Evolutionary conservation across 108 stramenopile genomes (phyloP), one percentile per base, ranked within the genome.

Genomic region (Nannochloropsis gaditana): DNA sequence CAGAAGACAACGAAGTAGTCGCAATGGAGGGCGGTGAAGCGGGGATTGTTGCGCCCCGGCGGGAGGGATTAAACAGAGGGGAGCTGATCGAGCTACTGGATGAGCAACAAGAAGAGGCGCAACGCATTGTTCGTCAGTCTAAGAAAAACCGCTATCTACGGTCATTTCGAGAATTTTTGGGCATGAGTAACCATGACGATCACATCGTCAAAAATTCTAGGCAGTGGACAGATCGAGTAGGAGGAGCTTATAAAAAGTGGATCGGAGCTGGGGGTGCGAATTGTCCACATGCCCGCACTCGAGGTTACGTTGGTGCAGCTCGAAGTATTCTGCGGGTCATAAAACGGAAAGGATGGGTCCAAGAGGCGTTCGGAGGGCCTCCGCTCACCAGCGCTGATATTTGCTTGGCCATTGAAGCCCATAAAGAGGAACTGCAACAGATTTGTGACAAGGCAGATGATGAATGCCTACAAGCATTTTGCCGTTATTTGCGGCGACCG

Each of bases 391-490:
- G 59, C 19, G 59, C 5, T 15, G 59, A 73, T 15, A 8, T 73
- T 3, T 6, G 15, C 19, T n/a, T 15, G n/a, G 59, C 59, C 19
- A 73, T 73, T n/a, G 59, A 73, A 2, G n/a, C 15, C 19, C 59
- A 8, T 73, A 73, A 73, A n/a, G 59, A 15, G 59, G 59, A 73
- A n/a, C 59, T 73, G 59, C 59, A 73, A 73, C 59, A 73, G 59
- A n/a, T 73, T 15, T 73, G 59, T 73, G 59, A 73, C n/a, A 73
- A 73, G 59, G 59, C 59, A n/a, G 59, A 73, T 73, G 59, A 73
- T 15, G 59, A 73, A n/a, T n/a, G 59, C 19, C n/a, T 73, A 6
- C 59, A 73, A n/a, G 59, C 59, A 6, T 73, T 73, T 6, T 73
- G 59, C n/a, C 59, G 59, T 15, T 73, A 73, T 73, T 73, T 73